Evolutionary conservation across 2,329 filamentous ascomycete species (phyloP), one percentile per base, ranked within the genome.

Genomic region (Exophiala sideris): DNA sequence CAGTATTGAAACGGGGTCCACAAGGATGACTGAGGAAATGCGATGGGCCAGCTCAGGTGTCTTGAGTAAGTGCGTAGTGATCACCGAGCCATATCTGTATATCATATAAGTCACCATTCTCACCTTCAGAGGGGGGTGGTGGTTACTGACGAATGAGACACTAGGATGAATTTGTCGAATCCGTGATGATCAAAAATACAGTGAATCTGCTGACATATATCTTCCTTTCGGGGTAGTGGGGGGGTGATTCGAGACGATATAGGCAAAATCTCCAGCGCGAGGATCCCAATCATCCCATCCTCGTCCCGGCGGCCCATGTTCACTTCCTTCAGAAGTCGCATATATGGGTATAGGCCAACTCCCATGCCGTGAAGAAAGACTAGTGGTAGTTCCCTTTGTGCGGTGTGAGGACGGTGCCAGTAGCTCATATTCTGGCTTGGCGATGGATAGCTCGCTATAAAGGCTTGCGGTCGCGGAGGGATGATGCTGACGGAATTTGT

Each of bases 331-430:
- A 89, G 70, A 63, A 86, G 86, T 12, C 70, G 67, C 10, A 77
- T 71, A 61, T 88, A 87, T 0, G 84, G 79, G 65, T 80, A 80
- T 2, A 89, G 75, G 0, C 86, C 86, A 53, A 89, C 76, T 39
- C 86, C 85, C 45, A 88, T 87, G 12, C 86, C 86, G 61, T 89
- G 86, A 45, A 88, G 75, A 68, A 88, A 88, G 3, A 89, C 68
- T 6, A 89, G 69, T 0, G 86, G 86, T 20, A 56, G 34, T 39
- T 75, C 74, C 1, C 73, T 79, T 29, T 45, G 24, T 1, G 81
- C 83, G 0, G 76, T 81, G 64, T 88, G 85, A 4, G 82, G 81
- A 1, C 80, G 78, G 62, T 85, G 75, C 82, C 84, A 89, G 72
- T 89, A 89, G n/a, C 32, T 58, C 34, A 59, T 39, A 44, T 53